Conservation (phyloP, 106 monocot genomes). For the Allium fistulosum region DNA sequence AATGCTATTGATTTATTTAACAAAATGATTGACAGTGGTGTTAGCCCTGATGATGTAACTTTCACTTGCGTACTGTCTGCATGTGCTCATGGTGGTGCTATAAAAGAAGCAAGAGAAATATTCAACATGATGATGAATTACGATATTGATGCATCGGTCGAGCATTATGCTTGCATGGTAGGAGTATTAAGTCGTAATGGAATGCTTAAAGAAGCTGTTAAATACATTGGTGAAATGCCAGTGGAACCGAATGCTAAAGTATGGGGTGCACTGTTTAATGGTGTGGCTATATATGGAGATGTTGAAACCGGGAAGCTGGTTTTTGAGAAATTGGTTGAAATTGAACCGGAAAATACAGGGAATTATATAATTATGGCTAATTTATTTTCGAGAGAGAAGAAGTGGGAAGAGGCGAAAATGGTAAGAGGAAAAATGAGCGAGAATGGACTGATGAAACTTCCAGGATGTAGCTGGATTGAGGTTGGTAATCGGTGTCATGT, state of each 20-base stretch:
- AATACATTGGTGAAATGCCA: constrained; percentile 25
- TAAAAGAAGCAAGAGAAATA: constrained; percentile 21
- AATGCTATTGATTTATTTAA: constrained; percentile 21
- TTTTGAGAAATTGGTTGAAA: constrained; percentile 27
- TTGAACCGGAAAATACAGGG: constrained; percentile 41
- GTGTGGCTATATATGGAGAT: constrained; percentile 25
- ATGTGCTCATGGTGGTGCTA: constrained; percentile 32
- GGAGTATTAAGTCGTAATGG: constrained; percentile 28
- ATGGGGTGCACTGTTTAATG: constrained; percentile 41
- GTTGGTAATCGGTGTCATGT: constrained; percentile 17
- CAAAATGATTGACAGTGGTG: constrained; percentile 23
- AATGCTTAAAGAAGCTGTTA: constrained; percentile 28
- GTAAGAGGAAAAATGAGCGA: constrained; percentile 36
- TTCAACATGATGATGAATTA: constrained; percentile 8
- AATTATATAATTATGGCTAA: constrained; percentile 52
- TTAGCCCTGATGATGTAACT: constrained; percentile 24
- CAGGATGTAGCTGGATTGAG: constrained; percentile 50
- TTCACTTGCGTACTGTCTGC: constrained; percentile 35
- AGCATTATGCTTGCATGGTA: constrained; percentile 50
- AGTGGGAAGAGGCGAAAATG: constrained; percentile 31
- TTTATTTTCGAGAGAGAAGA: constrained; percentile 25
- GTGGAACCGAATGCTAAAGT: constrained; percentile 26
- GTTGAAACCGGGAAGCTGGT: constrained; percentile 24
- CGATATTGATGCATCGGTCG: constrained; percentile 13
- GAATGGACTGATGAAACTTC: constrained; percentile 26